These are phyloP conservation scores for Stenocarpella maydis DNA, from an alignment of 2,329 filamentous ascomycete genomes.

Conservation along the genomic window DNA sequence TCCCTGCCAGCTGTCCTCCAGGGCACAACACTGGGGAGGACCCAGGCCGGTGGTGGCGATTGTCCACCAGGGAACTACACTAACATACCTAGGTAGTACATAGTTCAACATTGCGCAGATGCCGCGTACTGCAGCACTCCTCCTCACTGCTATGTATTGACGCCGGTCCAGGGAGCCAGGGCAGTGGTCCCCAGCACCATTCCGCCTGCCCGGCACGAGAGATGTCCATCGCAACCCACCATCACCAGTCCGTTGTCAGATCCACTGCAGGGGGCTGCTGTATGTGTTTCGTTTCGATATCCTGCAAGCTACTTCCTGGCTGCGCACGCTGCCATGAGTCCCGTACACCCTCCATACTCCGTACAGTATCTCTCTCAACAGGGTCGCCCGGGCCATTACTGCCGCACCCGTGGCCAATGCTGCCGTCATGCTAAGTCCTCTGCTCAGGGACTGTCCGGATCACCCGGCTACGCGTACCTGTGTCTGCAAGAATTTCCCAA, in stretches of 20 bases:
- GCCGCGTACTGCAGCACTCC: neutral
- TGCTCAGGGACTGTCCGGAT: conserved; percentile 22
- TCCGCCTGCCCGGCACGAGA: neutral
- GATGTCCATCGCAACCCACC: conserved; percentile 9
- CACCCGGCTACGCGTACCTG: conserved; percentile 32
- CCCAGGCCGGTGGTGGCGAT: conserved; percentile 6
- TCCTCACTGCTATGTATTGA: neutral
- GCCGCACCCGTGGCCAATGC: conserved; percentile 17
- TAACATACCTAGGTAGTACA: too few species aligned
- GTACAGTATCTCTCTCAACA: conserved; percentile 5
- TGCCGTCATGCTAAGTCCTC: conserved; percentile 10
- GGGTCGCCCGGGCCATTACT: neutral
- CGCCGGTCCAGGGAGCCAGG: conserved; percentile 9
- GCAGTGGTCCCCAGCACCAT: neutral
- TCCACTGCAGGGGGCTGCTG: conserved; percentile 23
- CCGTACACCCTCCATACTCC: too few species aligned
- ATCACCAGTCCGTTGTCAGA: conserved; percentile 8
- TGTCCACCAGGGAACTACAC: neutral
- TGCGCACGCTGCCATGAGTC: neutral
- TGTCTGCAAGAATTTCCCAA: conserved; percentile 27
- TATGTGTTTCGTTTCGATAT: conserved; percentile 23
- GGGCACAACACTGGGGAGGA: neutral
- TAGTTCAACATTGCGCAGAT: neutral
- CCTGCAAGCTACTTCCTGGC: conserved; percentile 20
- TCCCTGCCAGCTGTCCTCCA: conserved; percentile 11